Base-by-base conservation (phyloP, 805 yeast genomes). In the Lipomyces lipofer region DNA sequence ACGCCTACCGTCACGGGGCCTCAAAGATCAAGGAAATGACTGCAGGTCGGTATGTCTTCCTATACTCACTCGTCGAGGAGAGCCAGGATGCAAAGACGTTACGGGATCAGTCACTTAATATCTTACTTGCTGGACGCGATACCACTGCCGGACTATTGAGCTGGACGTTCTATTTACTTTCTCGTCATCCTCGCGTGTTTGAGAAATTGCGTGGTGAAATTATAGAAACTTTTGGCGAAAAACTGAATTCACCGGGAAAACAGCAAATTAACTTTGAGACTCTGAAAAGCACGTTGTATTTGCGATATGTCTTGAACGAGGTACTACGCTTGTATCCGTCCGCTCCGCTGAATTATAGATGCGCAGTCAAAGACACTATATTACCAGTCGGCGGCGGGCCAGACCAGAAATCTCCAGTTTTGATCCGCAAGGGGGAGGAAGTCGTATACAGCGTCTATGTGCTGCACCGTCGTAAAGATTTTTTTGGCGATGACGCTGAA, bases 91-190 rank as follows among this genome's bases (percentile, higher is more conserved):
- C 79, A 19, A 66, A 56, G 49, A 71, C 73, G 15, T 74, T 79
- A 54, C 71, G 82, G 47, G 80, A 77, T 64, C 82, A 79, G 66
- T 70, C 77, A 38, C 69, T 79, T 65, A 78, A 77, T 63, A 74
- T 79, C 52, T 70, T 79, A 52, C 65, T 78, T 21, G 83, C 83
- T 15, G 82, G 82, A 28, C 72, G 83, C 62, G 83, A 79, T 62
- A 79, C 83, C 43, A 79, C 83, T 12, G 82, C 83, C 8, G 75
- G 78, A 3, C 67, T 77, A 32, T 71, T 79, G 52, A 72, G 79
- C n/a, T 77, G 73, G 64, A 64, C 73, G 21, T 68, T 78, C 46
- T 76, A 67, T 58, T 77, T 77, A 62, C 70, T 79, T 49, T 74
- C 79, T 10, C 69, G 77, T 51, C 66, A 77, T 63, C 64, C 65